phyloP scores from a whole-genome alignment of 2,329 filamentous ascomycete genomes.

The Neonectria hederae region DNA sequence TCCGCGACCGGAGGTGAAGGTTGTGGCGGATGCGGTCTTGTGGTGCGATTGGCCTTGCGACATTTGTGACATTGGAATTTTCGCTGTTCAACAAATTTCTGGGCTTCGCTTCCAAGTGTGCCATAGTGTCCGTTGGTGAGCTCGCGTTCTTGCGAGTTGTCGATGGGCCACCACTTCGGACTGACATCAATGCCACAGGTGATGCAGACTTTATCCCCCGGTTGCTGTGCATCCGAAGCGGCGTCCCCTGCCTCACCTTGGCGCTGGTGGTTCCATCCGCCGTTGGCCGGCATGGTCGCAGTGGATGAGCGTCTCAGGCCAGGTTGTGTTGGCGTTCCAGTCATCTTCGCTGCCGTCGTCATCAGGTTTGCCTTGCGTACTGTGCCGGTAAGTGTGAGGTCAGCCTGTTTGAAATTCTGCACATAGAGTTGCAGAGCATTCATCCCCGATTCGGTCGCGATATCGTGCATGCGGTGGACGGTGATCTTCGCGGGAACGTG shows the following conservation, averaged over 20 bases:
- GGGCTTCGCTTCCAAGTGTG: slow-evolving; percentile 63
- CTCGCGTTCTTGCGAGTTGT: slow-evolving; percentile 61
- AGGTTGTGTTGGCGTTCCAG: slow-evolving; percentile 45
- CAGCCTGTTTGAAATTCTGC: slow-evolving; percentile 92
- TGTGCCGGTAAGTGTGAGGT: slow-evolving; percentile 88
- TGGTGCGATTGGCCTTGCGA: slow-evolving; percentile 62
- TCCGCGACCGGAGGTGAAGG: slow-evolving; percentile 36
- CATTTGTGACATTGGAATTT: slow-evolving; percentile 82
- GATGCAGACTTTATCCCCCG: slow-evolving; percentile 66
- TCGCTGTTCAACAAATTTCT: slow-evolving; percentile 67
- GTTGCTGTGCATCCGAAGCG: slow-evolving; percentile 45
- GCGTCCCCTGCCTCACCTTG: slow-evolving; percentile 43
- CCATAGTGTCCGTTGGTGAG: slow-evolving; percentile 63
- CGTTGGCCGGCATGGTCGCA: slow-evolving; percentile 49
- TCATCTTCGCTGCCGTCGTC: slow-evolving; percentile 69
- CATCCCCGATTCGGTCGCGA: slow-evolving; percentile 73
- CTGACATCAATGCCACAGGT: slow-evolving; percentile 76
- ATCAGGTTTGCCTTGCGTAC: slow-evolving; percentile 89
- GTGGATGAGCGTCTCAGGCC: slow-evolving; percentile 66
- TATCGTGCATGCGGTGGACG: slow-evolving; percentile 82
- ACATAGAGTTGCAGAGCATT: slow-evolving; percentile 89
- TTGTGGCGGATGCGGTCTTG: slow-evolving; percentile 43
- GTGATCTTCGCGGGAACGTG: slow-evolving; percentile 78
- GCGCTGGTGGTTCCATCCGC: slow-evolving; percentile 30
- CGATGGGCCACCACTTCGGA: slow-evolving; percentile 76